Conservation (phyloP, 2,329 filamentous ascomycete genomes). For the Rugonectria rugulosa region DNA sequence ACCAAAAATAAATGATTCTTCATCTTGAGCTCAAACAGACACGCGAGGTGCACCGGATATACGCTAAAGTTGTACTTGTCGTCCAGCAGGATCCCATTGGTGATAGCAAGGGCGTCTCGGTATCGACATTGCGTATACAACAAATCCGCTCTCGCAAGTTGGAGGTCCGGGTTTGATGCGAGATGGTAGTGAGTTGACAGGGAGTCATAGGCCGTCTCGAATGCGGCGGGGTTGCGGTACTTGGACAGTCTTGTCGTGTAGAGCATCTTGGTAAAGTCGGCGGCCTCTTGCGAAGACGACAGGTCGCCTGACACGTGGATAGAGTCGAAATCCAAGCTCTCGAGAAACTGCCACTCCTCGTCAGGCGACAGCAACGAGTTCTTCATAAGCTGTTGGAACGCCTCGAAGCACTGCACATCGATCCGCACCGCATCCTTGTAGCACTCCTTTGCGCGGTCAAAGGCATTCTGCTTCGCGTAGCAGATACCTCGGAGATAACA, state of each 20-base stretch:
- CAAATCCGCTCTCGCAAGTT: conserved; percentile 88
- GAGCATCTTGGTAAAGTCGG: conserved; percentile 92
- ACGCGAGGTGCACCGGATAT: conserved; percentile 90
- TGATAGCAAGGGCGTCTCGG: conserved; percentile 83
- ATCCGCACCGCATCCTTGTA: conserved; percentile 98
- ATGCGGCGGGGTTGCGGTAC: conserved; percentile 85
- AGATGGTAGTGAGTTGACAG: conserved; percentile 94
- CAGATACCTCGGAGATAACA: conserved; percentile 93
- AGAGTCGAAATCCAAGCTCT: conserved; percentile 88
- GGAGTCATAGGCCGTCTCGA: conserved; percentile 86
- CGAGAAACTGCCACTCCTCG: conserved; percentile 89
- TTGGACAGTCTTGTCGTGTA: conserved; percentile 96
- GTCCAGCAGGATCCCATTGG: conserved; percentile 79
- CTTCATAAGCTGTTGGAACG: conserved; percentile 97
- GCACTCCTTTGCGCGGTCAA: conserved; percentile 96
- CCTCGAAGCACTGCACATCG: conserved; percentile 97
- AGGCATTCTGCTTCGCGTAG: conserved; percentile 96
- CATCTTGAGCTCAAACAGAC: conserved; percentile 84
- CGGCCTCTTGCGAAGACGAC: conserved; percentile 81
- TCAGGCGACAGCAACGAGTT: conserved; percentile 90
- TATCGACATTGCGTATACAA: conserved; percentile 96
- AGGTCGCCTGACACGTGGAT: conserved; percentile 72
- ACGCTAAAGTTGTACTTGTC: conserved; percentile 91
- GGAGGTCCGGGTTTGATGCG: conserved; percentile 83
- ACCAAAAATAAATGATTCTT: conserved; percentile 92